Base-by-base conservation (phyloP, 257 asterid species). In the Mitragyna speciosa region DNA sequence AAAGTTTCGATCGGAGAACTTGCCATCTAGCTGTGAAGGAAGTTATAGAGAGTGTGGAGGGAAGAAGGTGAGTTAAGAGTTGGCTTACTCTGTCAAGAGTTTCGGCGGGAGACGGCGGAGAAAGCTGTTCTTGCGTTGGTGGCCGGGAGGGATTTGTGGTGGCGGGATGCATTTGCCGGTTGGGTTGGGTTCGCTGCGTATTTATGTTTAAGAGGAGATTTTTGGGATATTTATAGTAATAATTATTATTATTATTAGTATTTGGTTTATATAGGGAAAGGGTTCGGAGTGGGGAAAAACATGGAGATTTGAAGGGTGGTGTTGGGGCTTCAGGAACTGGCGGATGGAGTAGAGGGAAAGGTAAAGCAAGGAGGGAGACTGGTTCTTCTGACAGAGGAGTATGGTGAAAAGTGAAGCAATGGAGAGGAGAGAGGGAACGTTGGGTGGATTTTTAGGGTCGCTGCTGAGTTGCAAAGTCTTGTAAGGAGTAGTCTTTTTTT, bases 21-120 rank as follows among this genome's bases (percentile, higher is more conserved):
- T 92, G 95, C 99, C 99, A 95, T 14, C 95, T 86, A 41, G 96
- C 83, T 26, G 88, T 48, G 84, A 95, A 95, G 76, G 88, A 86
- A 15, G 81, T 77, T 82, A 89, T 77, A 49, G 92, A 80, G 5
- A 87, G 90, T 0, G 97, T 70, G 52, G 89, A 83, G 12, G 89
- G 96, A 14, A 94, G 87, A 76, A 94, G 89, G 4, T 74, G 78
- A 69, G 73, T 26, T 9, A 95, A 87, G 67, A 90, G 89, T 0
- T 79, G 74, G 51, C 82, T 78, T 12, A 90, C 66, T 63, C 80
- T 12, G 52, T 67, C 82, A 16, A 94, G 93, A 28, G 84, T 85
- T 65, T 86, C 83, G 16, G 87, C 12, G 4, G 94, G 83, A 22
- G 80, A 63, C 48, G 73, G 39, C 7, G 54, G 56, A 22, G 80